Base-by-base conservation (phyloP, 2,329 filamentous ascomycete genomes). In the Bertia moriformis region DNA sequence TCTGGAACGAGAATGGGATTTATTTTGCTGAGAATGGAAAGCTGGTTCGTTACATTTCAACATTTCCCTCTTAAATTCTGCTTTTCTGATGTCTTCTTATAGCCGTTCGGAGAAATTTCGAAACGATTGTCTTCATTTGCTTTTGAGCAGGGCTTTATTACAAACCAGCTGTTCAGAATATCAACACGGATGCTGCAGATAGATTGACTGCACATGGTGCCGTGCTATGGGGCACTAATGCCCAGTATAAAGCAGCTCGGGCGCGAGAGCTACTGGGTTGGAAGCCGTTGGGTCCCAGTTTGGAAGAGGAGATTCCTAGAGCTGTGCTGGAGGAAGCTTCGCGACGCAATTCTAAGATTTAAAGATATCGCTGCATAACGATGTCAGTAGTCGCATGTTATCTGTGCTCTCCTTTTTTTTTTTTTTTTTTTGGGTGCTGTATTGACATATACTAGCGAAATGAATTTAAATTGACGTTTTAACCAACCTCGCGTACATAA, bases 211-310 rank as follows among this genome's bases (percentile, higher is more conserved):
- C 58, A 0, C 60, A 58, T 37, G 69, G 69, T 5, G 56, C 60
- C 32, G 55, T 69, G 4, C 55, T 68, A 4, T 75, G 70, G 58
- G 73, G 73, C 0, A 63, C 65, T 37, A 78, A 79, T 44, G 74
- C 73, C 12, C 56, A 67, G 42, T 63, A 65, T 20, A 61, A 55
- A 40, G 66, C 73, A 0, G 57, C 60, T 38, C 60, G 73, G 22
- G 74, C 62, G 4, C 63, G 57, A 30, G 63, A 69, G 45, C 44
- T 73, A 30, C 47, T 79, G 4, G 66, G 64, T 0, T 80, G 73
- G 75, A 58, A 60, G 38, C 69, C 73, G 0, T 55, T 51, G 15
- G 57, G 64, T 45, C 59, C 60, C 30, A 58, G 57, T n/a, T 39
- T 78, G 40, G 54, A 66, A 39, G 67, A 69, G 1, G 53, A 57